Evolutionary conservation across 208 protist genomes (phyloP), one percentile per base, ranked within the genome.

Genomic region (Trypanosoma platydactyli): DNA sequence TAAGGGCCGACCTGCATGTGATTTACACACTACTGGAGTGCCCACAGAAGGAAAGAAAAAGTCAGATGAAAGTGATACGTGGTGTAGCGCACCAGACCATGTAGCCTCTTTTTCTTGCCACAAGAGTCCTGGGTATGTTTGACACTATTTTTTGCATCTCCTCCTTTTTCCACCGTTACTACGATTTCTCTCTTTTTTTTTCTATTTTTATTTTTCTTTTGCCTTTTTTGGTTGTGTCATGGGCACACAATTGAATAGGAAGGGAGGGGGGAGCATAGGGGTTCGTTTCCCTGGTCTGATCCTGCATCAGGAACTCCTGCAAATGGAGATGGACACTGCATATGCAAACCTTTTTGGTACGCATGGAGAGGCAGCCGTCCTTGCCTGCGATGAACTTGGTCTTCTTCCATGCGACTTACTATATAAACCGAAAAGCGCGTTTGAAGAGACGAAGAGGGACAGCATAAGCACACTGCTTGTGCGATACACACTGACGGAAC

Each of bases 401-500:
- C 46, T 76, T 20, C 30, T 69, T 11, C 77, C 77, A 24, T 18
- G 67, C 9, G 77, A 79, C 41, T 68, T 82, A 18, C 51, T 82
- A 12, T 60, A 68, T 52, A 35, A 29, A 1, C 42, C 66, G 1
- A 75, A 72, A 33, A 62, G 72, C 20, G 56, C 46, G 18, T 79
- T 82, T 51, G 33, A 60, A 27, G 27, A 38, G 9, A 38, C 33
- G 33, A 13, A 0, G 3, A 30, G 53, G 0, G 55, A 64, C 22
- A 53, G 64, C 29, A 42, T 16, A 1, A 22, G 40, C 6, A 24
- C 53, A n/a, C 52, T 81, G 40, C 68, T 82, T 20, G 64, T 82
- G 41, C 77, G 77, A 3, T 82, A 82, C 40, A 82, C 71, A 11
- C 52, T 82, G 51, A 58, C 27, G 12, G 77, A 82, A 46, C 71